Evolutionary conservation across 257 asterid species (phyloP), one percentile per base, ranked within the genome.

Genomic region (Marsdenia floribunda): DNA sequence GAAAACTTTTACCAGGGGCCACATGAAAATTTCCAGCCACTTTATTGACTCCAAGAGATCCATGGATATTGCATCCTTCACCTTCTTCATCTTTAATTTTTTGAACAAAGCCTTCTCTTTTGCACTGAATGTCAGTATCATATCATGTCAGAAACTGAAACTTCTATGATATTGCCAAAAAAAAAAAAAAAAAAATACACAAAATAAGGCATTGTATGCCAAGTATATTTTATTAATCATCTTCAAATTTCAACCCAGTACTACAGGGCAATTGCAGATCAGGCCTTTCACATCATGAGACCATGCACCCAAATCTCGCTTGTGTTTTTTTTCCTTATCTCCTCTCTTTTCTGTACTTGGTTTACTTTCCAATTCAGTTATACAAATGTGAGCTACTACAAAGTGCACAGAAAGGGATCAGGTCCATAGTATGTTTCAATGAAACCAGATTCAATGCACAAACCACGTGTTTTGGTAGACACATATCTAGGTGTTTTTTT

Each of bases 21-120:
- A 95, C 88, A 80, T 93, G 98, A 74, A 95, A 91, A 85, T 88
- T 95, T 77, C 98, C 99, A 77, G 99, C 99, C 80, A 95, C 99
- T 85, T 86, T 91, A 82, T 95, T 93, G 68, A 95, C 98, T 87
- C 86, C 99, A 77, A 95, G 82, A 78, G 96, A 86, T 77, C 99
- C 99, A 76, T 95, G 96, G 82, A 95, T 91, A 82, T 88, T 93
- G 83, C 99, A 95, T 61, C 99, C 99, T 90, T 95, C 99, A 76
- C 99, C 99, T 60, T 84, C 91, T 83, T 95, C 99, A 73, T 88
- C 98, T 78, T 88, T 88, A 76, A 95, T 84, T 83, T 83, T 89
- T 79, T 92, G 93, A 79, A 93, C 86, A 84, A 91, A 92, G 40
- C 96, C 98, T 84, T 95, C 99, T 80, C 99, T 84, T 81, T 86